Evolutionary conservation across 345 rosid genomes (phyloP).

Genomic region (Brassica incana): DNA sequence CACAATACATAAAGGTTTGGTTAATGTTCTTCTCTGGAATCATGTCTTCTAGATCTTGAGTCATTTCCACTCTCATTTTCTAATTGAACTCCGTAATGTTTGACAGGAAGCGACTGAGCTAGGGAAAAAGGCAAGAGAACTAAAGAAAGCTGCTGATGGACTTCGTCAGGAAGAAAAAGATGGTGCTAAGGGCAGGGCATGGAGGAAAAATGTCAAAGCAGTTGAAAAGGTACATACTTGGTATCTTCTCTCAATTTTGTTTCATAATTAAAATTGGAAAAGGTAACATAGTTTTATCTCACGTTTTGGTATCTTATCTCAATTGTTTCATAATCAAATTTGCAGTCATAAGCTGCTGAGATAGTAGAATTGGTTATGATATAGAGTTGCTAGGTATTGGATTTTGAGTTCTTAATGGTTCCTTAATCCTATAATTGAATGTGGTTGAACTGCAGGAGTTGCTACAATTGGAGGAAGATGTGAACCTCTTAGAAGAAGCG

Average conservation of each 20-base stretch:
- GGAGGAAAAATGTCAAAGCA: constrained; percentile 95
- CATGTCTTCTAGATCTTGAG: constrained; percentile 6
- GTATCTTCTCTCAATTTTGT: constrained; percentile 16
- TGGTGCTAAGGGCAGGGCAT: constrained; percentile 91
- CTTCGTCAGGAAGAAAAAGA: constrained; percentile 96
- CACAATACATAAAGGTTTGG: constrained; percentile 92
- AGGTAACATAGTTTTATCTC: too few relatives aligned
- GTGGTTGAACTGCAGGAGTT: constrained; percentile 61
- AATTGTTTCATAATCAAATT: neutral
- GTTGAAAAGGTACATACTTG: constrained; percentile 74
- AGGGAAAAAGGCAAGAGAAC: constrained; percentile 93
- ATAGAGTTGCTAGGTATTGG: constrained; percentile 8
- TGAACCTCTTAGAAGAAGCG: constrained; percentile 93
- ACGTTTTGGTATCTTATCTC: constrained; percentile 11
- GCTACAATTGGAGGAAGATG: constrained; percentile 95
- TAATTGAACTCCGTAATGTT: neutral
- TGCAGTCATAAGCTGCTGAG: constrained; percentile 1
- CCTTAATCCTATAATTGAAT: constrained; percentile 6
- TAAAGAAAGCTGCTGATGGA: constrained; percentile 93
- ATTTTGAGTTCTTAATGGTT: neutral
- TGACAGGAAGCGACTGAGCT: constrained; percentile 97
- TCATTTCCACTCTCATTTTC: constrained; percentile 11
- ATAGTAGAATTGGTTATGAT: constrained; percentile 2
- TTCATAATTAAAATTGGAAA: neutral
- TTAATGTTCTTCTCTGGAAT: neutral